Evolutionary conservation across 768 basidiomycete genomes (phyloP).

Genomic region (Pleurotus pulmonarius): DNA sequence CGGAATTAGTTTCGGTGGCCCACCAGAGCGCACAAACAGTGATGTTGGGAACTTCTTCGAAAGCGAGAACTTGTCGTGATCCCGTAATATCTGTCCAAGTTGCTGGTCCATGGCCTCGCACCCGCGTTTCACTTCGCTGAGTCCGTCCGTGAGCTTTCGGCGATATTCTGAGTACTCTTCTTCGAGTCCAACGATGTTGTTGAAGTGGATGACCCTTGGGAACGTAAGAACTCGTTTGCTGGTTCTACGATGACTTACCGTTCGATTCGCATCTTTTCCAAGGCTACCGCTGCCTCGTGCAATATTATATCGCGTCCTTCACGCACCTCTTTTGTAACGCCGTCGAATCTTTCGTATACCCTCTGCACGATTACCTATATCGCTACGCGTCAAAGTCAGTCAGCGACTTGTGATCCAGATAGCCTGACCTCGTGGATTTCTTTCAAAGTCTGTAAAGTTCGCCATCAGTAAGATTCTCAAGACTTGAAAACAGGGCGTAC

Average conservation of each 20-base stretch:
- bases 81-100: constrained; percentile 36
- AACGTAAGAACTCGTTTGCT: background rate
- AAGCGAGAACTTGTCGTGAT: constrained; percentile 45
- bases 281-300: constrained; percentile 36
- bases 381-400: too few species aligned
- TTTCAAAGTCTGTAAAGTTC: constrained; percentile 36
- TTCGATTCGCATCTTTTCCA: constrained; percentile 40
- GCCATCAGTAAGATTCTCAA: background rate
- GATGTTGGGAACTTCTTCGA: constrained; percentile 47
- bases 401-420: too few species aligned
- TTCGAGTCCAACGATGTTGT: constrained; percentile 51
- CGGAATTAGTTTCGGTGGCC: background rate
- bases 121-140: constrained; percentile 39
- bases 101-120: constrained; percentile 30
- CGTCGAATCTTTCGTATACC: constrained; percentile 44
- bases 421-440: constrained; percentile 43
- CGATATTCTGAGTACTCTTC: constrained; percentile 45
- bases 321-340: constrained; percentile 41
- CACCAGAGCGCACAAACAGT: constrained; percentile 24
- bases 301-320: constrained; percentile 43
- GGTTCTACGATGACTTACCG: constrained; percentile 27
- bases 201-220: constrained; percentile 46
- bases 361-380: constrained; percentile 43
- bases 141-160: constrained; percentile 31
- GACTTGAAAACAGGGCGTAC: constrained; percentile 22